These are phyloP conservation scores for Candida glucosophila DNA, from an alignment of 1,139 yeast species.

Conservation along the genomic window DNA sequence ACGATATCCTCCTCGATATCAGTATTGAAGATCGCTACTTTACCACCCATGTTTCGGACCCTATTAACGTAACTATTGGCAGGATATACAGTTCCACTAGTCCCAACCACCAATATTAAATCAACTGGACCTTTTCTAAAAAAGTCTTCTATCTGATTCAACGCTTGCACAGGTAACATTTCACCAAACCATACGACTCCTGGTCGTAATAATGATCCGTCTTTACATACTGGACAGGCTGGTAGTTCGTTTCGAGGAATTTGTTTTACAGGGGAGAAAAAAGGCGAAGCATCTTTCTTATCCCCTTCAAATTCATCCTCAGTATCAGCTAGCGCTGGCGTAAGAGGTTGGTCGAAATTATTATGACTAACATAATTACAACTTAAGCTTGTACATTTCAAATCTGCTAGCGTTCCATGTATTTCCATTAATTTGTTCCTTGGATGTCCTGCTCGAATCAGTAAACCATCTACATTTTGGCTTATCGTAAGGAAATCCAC, in stretches of 20 bases:
- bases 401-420: constrained; percentile 70
- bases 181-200: constrained; percentile 96
- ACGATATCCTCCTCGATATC: constrained; percentile 42
- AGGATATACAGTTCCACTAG: constrained; percentile 83
- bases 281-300: constrained; percentile 26
- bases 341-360: constrained; percentile 54
- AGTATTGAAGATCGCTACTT: constrained; percentile 75
- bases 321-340: constrained; percentile 42
- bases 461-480: constrained; percentile 77
- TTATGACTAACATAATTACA: constrained; percentile 53
- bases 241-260: constrained; percentile 54
- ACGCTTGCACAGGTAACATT: constrained; percentile 53
- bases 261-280: constrained; percentile 37
- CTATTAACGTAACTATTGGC: constrained; percentile 86
- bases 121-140: constrained; percentile 55
- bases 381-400: constrained; percentile 66
- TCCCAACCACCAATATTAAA: constrained; percentile 72
- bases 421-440: constrained; percentile 46
- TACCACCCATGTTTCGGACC: constrained; percentile 64
- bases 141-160: constrained; percentile 65
- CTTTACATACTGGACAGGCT: constrained; percentile 61
- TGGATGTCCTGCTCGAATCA: constrained; percentile 56
- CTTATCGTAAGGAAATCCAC: constrained; percentile 55
- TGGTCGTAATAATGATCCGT: constrained; percentile 50
- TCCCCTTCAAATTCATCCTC: constrained; percentile 20